phyloP scores from a whole-genome alignment of 1,284 basidiomycete species.

The Ustilago trichophora region DNA sequence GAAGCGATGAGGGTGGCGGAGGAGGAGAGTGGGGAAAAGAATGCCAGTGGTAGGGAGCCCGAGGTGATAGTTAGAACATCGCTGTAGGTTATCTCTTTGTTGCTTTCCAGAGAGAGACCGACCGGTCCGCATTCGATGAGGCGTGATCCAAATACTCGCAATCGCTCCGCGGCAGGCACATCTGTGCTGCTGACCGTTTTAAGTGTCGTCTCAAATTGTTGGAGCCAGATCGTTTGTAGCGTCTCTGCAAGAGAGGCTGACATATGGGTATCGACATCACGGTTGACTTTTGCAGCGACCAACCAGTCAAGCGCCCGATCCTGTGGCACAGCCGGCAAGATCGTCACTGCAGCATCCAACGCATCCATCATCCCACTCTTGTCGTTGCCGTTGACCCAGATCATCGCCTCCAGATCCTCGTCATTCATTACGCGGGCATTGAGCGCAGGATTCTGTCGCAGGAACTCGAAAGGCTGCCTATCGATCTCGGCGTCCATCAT shows the following conservation, averaged over 20 bases:
- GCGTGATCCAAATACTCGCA: background rate
- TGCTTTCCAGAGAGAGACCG: background rate
- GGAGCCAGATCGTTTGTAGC: constrained; percentile 1
- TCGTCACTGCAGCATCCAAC: constrained; percentile 4
- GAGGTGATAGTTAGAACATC: constrained; percentile 2
- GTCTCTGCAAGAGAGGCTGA: too few species aligned
- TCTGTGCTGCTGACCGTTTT: background rate
- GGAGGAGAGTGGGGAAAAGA: constrained; percentile 12
- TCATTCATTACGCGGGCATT: constrained; percentile 44
- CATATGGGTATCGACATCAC: background rate
- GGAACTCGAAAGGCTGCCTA: constrained; percentile 12
- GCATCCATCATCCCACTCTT: constrained; percentile 3
- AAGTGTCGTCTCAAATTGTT: constrained; percentile 1
- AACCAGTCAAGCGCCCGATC: constrained; percentile 25
- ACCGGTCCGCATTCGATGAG: background rate
- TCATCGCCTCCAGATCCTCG: constrained; percentile 34
- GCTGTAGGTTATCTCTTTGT: background rate
- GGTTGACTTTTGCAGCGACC: background rate
- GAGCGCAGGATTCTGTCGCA: constrained; percentile 28
- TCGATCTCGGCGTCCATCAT: constrained; percentile 24
- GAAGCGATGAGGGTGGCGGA: constrained; percentile 7
- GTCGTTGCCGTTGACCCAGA: background rate
- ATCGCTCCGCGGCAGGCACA: background rate
- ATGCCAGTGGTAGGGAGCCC: constrained; percentile 11
- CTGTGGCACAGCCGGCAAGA: constrained; percentile 7